These are phyloP conservation scores for Trichoderma sp. DNA, from an alignment of 2,329 filamentous ascomycete species.

Conservation along the genomic window DNA sequence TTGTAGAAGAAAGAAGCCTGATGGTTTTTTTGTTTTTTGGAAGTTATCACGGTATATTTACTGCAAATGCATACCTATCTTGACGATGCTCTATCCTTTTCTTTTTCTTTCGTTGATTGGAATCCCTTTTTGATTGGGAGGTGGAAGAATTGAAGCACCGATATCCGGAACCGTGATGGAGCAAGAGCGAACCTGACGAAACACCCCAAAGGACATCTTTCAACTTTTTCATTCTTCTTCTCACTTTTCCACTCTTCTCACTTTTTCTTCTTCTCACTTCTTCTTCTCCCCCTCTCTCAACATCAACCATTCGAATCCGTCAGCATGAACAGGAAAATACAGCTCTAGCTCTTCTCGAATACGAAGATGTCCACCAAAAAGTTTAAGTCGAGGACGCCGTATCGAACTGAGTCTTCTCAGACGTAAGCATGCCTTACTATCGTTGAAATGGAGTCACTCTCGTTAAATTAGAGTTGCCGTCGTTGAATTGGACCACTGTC, in stretches of 20 bases:
- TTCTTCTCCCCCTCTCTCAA: neutral
- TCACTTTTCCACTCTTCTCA: too few species aligned
- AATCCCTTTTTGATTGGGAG: neutral
- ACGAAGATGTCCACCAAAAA: too few species aligned
- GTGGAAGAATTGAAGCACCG: neutral
- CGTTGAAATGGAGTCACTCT: too few species aligned
- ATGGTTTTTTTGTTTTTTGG: neutral
- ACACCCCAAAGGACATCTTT: neutral
- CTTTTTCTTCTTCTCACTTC: too few species aligned
- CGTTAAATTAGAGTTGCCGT: too few species aligned
- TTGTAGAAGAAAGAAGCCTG: neutral
- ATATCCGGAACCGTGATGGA: neutral
- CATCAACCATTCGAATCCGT: neutral
- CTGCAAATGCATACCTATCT: neutral
- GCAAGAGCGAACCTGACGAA: neutral
- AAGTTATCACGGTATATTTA: neutral
- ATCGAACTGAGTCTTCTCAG: too few species aligned
- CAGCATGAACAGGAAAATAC: too few species aligned
- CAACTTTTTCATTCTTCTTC: neutral
- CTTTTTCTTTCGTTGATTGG: neutral
- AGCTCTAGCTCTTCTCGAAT: too few species aligned
- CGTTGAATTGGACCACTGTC: too few species aligned
- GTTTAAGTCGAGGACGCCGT: too few species aligned
- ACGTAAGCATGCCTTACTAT: too few species aligned
- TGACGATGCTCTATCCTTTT: neutral